phyloP scores from a whole-genome alignment of 352 stramenopile species.

The Phytophthora pinifolia region DNA sequence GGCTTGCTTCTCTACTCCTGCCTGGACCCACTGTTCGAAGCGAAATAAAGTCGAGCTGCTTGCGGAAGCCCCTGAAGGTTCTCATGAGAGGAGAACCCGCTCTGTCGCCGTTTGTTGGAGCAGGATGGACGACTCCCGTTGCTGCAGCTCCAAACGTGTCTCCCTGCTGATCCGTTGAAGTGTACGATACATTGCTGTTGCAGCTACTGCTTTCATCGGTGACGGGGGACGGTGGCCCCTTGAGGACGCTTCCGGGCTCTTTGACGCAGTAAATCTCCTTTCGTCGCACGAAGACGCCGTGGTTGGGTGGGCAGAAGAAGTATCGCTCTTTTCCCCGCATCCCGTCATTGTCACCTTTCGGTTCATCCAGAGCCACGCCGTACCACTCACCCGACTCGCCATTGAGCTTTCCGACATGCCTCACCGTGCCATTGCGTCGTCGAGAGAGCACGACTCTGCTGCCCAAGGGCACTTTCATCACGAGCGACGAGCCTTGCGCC shows the following conservation, averaged over 20 bases:
- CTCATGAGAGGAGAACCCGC: constrained; percentile 35
- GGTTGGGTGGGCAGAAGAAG: constrained; percentile 51
- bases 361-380: constrained; percentile 60
- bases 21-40: constrained; percentile 24
- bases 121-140: constrained; percentile 6
- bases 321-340: constrained; percentile 48
- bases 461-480: constrained; percentile 53
- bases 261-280: constrained; percentile 67
- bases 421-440: constrained; percentile 52
- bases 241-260: constrained; percentile 34
- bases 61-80: constrained; percentile 69
- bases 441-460: constrained; percentile 59
- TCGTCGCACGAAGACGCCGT: constrained; percentile 63
- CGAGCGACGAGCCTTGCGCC: constrained; percentile 21
- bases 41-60: constrained; percentile 41
- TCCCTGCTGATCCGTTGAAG: constrained; percentile 12
- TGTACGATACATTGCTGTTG: constrained; percentile 33
- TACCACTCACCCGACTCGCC: constrained; percentile 69
- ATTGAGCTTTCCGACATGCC: constrained; percentile 61
- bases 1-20: constrained; percentile 20
- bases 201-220: constrained; percentile 46
- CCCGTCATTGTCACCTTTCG: constrained; percentile 60
- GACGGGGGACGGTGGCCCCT: constrained; percentile 47
- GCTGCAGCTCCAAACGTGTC: constrained; percentile 3
- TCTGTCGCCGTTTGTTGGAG: constrained; percentile 5